Evolutionary conservation across 345 rosid species (phyloP).

Genomic region (Salix suchowensis): DNA sequence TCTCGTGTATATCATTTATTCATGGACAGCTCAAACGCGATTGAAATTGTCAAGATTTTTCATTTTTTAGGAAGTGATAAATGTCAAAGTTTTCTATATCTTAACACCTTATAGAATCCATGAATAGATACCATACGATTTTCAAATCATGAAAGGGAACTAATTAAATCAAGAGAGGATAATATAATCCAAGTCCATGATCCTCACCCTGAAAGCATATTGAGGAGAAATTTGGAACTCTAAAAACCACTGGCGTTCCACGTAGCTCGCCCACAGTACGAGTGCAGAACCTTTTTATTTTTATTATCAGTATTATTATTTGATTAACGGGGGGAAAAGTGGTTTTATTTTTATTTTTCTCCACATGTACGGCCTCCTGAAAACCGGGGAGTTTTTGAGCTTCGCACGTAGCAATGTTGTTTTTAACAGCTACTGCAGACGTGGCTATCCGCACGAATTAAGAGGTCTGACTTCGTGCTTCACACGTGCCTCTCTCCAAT

Average conservation of each 20-base stretch:
- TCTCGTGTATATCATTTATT: no score
- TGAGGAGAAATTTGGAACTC: not conserved
- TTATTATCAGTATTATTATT: no score
- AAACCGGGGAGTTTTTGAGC: slow-evolving; percentile 11
- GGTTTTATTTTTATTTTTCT: not conserved
- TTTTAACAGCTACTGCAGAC: not conserved
- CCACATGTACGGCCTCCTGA: slow-evolving; percentile 26
- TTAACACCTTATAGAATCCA: not conserved
- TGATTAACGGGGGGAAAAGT: not conserved
- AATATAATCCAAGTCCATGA: not conserved
- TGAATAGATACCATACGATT: not conserved
- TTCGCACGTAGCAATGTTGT: no score
- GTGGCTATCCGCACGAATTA: not conserved
- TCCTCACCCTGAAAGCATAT: not conserved
- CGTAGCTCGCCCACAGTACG: slow-evolving; percentile 4
- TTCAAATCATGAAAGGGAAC: not conserved
- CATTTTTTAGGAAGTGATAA: not conserved
- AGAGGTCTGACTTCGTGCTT: slow-evolving; percentile 10
- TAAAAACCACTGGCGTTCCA: slow-evolving; percentile 11
- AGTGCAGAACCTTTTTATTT: not conserved
- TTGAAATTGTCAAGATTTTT: not conserved
- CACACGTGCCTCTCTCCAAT: slow-evolving; percentile 18
- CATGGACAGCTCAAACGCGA: not conserved
- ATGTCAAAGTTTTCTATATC: not conserved
- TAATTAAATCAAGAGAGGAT: not conserved